A percentile compares a stretch with the other conserved stretches of the same genome.
These are phyloP conservation scores for Trametes versicolor DNA, from an alignment of 1,284 basidiomycete species.

Conservation along the genomic window DNA sequence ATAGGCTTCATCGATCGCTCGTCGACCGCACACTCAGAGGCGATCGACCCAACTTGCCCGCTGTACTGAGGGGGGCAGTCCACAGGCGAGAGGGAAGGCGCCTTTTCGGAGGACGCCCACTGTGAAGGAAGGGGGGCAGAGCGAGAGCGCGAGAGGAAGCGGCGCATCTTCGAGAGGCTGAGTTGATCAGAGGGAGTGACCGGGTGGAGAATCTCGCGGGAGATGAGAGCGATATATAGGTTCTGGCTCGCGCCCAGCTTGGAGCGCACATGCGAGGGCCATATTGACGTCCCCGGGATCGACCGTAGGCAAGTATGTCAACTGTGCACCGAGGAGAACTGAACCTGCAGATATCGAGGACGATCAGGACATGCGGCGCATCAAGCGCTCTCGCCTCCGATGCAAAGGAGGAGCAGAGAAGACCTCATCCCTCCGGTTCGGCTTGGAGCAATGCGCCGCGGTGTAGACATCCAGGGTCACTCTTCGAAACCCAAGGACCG, in stretches of 20 bases:
- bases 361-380: background rate
- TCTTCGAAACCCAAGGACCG: conserved; percentile 9
- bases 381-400: background rate
- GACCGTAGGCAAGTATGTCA: background rate
- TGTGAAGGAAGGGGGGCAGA: conserved; percentile 14
- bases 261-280: background rate
- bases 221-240: background rate
- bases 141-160: conserved; percentile 16
- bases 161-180: conserved; percentile 9
- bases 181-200: background rate
- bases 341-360: background rate
- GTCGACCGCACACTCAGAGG: background rate
- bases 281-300: background rate
- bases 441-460: background rate
- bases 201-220: background rate
- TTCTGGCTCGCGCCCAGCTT: background rate
- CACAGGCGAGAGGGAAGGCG: background rate
- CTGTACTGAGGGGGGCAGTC: conserved; percentile 1
- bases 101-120: background rate
- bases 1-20: background rate
- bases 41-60: background rate
- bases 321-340: background rate
- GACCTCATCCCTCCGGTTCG: background rate
- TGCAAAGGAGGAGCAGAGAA: background rate
- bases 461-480: background rate